Conservation (phyloP, 305 asterid species). For the Fraxinus platypoda region DNA sequence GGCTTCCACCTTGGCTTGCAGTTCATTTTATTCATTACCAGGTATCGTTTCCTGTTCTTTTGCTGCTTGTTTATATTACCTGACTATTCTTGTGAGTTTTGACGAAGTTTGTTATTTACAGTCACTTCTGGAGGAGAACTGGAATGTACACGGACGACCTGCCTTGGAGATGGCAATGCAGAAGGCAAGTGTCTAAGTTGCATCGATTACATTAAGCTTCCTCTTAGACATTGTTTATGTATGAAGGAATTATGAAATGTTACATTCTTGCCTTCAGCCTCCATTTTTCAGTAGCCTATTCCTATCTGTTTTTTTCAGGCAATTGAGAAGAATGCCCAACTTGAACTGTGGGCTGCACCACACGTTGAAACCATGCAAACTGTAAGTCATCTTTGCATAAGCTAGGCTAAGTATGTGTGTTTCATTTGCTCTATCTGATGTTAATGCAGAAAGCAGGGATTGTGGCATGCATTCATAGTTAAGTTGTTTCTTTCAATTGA, state of each 20-base stretch:
- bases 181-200: conserved; percentile 52
- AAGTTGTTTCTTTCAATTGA: neutral
- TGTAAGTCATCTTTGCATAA: conserved; percentile 44
- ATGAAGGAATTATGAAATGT: conserved; percentile 5
- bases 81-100: neutral
- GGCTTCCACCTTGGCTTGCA: conserved; percentile 97
- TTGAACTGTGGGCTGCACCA: conserved; percentile 85
- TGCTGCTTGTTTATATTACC: neutral
- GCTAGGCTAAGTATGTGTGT: neutral
- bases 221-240: conserved; percentile 10
- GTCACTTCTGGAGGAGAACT: conserved; percentile 65
- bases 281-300: conserved; percentile 7
- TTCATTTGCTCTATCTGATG: neutral
- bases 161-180: conserved; percentile 50
- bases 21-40: conserved; percentile 44
- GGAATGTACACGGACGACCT: conserved; percentile 82
- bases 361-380: conserved; percentile 67
- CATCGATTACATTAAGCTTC: conserved; percentile 6
- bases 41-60: conserved; percentile 39
- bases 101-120: conserved; percentile 33
- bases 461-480: neutral
- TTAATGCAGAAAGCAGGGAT: conserved; percentile 10
- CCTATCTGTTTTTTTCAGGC: conserved; percentile 42
- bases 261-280: conserved; percentile 17
- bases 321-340: conserved; percentile 70